Evolutionary conservation across 2,329 filamentous ascomycete genomes (phyloP), one percentile per base, ranked within the genome.

Genomic region (Fusarium marasasianum): DNA sequence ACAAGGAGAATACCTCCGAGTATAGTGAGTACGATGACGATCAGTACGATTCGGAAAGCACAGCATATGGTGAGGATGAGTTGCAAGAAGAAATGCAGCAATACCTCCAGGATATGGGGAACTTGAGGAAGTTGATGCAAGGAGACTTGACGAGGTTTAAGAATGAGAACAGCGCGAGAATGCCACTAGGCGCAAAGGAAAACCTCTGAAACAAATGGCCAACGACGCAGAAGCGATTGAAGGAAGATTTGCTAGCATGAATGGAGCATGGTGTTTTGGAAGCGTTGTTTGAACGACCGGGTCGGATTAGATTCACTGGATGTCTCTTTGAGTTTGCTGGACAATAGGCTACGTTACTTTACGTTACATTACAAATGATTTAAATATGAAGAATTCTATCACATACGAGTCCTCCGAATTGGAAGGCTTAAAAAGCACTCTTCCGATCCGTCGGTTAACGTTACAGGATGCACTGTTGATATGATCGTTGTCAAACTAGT

Each of bases 21-120:
- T 88, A 90, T 54, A 88, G 89, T 33, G 91, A 91, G 59, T 51
- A 51, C 44, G 89, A 92, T 54, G 90, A 90, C 47, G 87, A 88
- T 33, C 87, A 88, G 47, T 86, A 88, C 70, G 84, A 86, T 51
- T 85, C 84, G 24, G 84, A 84, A 43, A 84, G 82, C 69, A 85
- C 82, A 24, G 81, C 67, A 79, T 86, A 89, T 56, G 86, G 86
- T 50, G 87, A 74, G 22, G 86, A 88, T 45, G 88, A 95, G 71
- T 89, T 95, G 85, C 94, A 98, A 80, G 91, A 91, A n/a, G 91
- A 94, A 79, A 96, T 97, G 87, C 91, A 95, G 76, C 91, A 92
- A 41, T 88, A 98, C 79, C 86, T 99, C 73, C 91, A 91, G 76
- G 95, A 98, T 84, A 92, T 92, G 81, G 91, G 91, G 78, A 98